Conservation (phyloP, 768 basidiomycete species). For the Podaxis sp. region DNA sequence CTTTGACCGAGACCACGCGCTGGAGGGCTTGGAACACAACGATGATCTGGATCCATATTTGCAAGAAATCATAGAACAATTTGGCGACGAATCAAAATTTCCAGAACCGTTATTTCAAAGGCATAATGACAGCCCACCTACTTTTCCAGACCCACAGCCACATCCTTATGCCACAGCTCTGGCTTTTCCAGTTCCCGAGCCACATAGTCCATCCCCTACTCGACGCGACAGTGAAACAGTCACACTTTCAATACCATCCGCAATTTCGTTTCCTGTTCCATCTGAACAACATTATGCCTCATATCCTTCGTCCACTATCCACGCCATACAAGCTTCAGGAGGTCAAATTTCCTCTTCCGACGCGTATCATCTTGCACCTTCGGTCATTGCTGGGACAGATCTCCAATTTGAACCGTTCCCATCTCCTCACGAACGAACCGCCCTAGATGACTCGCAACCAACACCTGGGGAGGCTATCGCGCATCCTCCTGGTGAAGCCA, state of each 20-base stretch:
- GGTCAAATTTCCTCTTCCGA: neutral
- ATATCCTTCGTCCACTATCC: neutral
- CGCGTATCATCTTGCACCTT: neutral
- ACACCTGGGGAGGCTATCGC: neutral
- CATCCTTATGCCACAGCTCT: neutral
- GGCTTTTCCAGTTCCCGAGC: neutral
- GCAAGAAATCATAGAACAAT: neutral
- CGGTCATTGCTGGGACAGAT: conserved; percentile 3
- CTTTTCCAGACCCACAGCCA: conserved; percentile 2
- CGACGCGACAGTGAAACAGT: neutral
- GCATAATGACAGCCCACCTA: neutral
- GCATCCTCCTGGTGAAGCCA: neutral
- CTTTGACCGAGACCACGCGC: too few species aligned
- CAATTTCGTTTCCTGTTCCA: neutral
- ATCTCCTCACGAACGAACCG: neutral
- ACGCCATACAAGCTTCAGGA: neutral
- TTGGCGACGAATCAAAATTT: neutral
- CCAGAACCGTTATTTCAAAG: neutral
- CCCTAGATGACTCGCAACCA: neutral
- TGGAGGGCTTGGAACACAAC: neutral
- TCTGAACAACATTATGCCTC: neutral
- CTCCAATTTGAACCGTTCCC: conserved; percentile 7
- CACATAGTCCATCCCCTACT: neutral
- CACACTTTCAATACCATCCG: neutral
- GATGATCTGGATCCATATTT: conserved; percentile 1